phyloP scores from a whole-genome alignment of 2,329 filamentous ascomycete species.

The Calycina marina region DNA sequence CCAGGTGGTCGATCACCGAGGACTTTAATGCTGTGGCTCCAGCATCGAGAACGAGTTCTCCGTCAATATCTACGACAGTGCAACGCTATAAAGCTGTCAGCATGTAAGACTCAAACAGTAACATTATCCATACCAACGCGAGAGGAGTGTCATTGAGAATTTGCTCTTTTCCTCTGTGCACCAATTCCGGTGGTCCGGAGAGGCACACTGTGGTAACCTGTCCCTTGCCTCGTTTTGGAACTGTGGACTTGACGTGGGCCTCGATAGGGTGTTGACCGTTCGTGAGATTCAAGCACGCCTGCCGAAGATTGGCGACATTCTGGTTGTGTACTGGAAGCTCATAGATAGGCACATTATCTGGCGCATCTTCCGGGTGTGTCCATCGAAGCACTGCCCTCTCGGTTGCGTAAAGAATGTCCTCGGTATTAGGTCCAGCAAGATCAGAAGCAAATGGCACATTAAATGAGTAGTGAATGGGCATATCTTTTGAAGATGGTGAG shows the following conservation, averaged over 20 bases:
- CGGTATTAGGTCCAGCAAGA: constrained; percentile 78
- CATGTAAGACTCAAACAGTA: constrained; percentile 2
- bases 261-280: constrained; percentile 57
- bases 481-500: constrained; percentile 57
- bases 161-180: constrained; percentile 77
- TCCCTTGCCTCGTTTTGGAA: constrained; percentile 56
- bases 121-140: constrained; percentile 56
- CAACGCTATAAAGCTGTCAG: constrained; percentile 51
- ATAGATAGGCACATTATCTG: constrained; percentile 71
- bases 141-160: constrained; percentile 88
- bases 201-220: constrained; percentile 80
- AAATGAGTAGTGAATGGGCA: constrained; percentile 84
- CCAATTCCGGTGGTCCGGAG: constrained; percentile 73
- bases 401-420: constrained; percentile 89
- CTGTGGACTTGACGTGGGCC: constrained; percentile 70
- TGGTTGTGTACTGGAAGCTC: constrained; percentile 83
- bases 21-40: constrained; percentile 52
- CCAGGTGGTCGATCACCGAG: constrained; percentile 68
- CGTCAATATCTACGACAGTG: constrained; percentile 85
- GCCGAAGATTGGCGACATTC: constrained; percentile 67
- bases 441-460: constrained; percentile 93
- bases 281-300: constrained; percentile 70
- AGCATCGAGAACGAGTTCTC: constrained; percentile 71
- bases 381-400: constrained; percentile 77
- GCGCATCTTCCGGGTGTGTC: constrained; percentile 80